Evolutionary conservation across 352 stramenopile species (phyloP), one percentile per base, ranked within the genome.

Genomic region (Phytophthora tubulina): DNA sequence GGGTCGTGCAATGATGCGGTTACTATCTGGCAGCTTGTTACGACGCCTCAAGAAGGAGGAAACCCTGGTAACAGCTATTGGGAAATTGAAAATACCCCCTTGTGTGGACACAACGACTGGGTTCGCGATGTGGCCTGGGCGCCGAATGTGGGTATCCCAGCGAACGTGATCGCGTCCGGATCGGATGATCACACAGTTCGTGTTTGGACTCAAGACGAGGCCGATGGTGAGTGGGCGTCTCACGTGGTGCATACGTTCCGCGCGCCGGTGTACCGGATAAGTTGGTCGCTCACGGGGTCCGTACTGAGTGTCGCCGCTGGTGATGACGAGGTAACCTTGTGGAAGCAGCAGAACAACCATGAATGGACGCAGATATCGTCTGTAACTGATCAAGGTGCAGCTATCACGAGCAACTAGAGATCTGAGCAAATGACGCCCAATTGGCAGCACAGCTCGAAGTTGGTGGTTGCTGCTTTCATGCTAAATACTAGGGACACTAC

Each of bases 121-220:
- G 82, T 96, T 54, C 89, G 89, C 27, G 88, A 96, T 64, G 88
- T 96, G 10, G 80, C 81, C 14, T 96, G 89, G 89, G 85, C 87
- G 1, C 89, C 89, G 7, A 96, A 94, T 67, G 85, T 94, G 4
- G 89, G 89, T 42, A 93, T 94, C 45, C 89, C 89, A 3, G 84
- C 85, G 15, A 96, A 96, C 61, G 74, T 91, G 4, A 86, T 96
- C 45, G 89, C 89, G 14, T 94, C 86, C 0, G 84, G 77, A 17
- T 93, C 85, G n/a, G 89, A 96, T 63, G 89, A 96, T 64, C 85
- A 92, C 77, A 94, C 85, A 1, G 88, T 96, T 32, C 81, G 86
- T 59, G 72, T 92, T 21, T 96, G 89, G 89, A 91, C 78, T 60
- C 89, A 96, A 72, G 76, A 87, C 58, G 88, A 94, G 36, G 67